Evolutionary conservation across 2,329 filamentous ascomycete species (phyloP).

Genomic region (Trichoderma koningiopsis): DNA sequence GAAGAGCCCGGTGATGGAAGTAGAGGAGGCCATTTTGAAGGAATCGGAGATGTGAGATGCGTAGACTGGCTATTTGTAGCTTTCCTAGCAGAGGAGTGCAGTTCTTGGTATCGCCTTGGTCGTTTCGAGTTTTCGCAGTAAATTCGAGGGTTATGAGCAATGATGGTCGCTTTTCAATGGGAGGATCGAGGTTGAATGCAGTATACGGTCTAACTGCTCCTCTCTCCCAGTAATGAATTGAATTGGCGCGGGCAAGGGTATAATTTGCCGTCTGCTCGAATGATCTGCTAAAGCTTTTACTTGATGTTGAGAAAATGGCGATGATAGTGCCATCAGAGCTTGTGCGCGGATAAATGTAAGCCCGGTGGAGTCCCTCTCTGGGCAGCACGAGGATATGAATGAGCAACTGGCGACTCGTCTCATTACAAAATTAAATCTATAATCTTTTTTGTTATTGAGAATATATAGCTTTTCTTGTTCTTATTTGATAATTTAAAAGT

Average conservation of each 20-base stretch:
- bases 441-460: background rate
- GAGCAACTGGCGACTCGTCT: background rate
- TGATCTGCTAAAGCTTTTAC: background rate
- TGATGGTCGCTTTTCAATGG: background rate
- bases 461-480: background rate
- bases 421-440: background rate
- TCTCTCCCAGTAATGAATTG: background rate
- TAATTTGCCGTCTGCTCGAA: background rate
- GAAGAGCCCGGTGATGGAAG: slow-evolving; percentile 39
- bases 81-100: background rate
- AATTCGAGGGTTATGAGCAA: background rate
- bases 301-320: slow-evolving; percentile 8
- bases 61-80: background rate
- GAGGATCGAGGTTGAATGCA: background rate
- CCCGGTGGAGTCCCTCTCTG: background rate
- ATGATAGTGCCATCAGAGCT: background rate
- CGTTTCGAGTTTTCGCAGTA: background rate
- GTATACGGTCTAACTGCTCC: background rate
- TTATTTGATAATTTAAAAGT: no score
- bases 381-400: background rate
- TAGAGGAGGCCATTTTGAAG: slow-evolving; percentile 34
- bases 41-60: background rate
- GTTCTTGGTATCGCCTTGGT: slow-evolving; percentile 2
- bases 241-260: background rate
- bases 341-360: background rate